Base-by-base conservation (phyloP, 495 filamentous ascomycete genomes). In the Aspergillus wentii region DNA sequence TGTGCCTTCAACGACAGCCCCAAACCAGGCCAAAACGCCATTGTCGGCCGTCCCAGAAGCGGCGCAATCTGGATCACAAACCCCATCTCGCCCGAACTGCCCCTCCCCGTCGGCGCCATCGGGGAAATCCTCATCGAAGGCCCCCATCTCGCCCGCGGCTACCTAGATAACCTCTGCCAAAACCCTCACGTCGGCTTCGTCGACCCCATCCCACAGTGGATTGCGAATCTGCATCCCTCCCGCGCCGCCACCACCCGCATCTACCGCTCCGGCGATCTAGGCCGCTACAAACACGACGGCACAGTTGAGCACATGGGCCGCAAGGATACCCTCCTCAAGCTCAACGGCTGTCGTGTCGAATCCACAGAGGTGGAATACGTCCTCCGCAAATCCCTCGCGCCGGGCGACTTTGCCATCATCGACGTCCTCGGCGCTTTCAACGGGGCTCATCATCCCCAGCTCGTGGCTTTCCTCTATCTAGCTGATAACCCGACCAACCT, bases 211-310 rank as follows among this genome's bases (percentile, higher is more conserved):
- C 52, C 51, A 3, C 8, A n/a, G 9, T 52, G 49, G 49, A 46
- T 54, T 43, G n/a, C 23, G 1, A 25, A 35, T 9, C 11, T 53
- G 0, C 46, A 50, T 17, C n/a, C 35, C 1, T 20, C 35, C 9
- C 43, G 46, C n/a, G 30, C 40, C 1, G 23, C 22, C 1, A 27
- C 39, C 18, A 27, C 39, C 18, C 44, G 51, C 13, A n/a, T 60
- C 11, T 94, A 94, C 48, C 75, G 84, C 3, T 90, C 87, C 5
- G 88, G 88, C 0, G 87, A 94, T 49, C 61, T 92, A 3, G 86
- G 87, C 10, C 69, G 88, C 1, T 70, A 87, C 14, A 66, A 83
- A 8, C 71, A 85, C 36, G 80, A 90, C 47, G 77, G 71, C 3
- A 79, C 74, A 9, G 80, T 92, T 33, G 77, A 84, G 33, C 86